Evolutionary conservation across 1,139 yeast genomes (phyloP), one percentile per base, ranked within the genome.

Genomic region (Magnusiomyces fungicola): DNA sequence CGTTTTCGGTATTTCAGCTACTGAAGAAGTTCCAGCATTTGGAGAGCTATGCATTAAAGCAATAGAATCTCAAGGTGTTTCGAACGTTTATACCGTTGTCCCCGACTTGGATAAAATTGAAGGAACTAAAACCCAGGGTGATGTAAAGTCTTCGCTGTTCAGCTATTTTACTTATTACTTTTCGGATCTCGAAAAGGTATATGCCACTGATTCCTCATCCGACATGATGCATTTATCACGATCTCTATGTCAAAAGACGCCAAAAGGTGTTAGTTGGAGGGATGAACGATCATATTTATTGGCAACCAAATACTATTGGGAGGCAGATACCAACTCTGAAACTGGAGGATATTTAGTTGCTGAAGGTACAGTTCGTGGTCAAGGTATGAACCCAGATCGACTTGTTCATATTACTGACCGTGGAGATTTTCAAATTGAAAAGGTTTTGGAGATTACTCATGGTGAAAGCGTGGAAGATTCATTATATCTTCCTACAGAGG

Each of bases 1-100:
- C 1, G 69, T 94, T 1, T 84, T 92, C 64, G 95, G 89, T 18
- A 71, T 92, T 43, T 87, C 96, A 47, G 96, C 96, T 6, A 71
- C 78, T 19, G 78, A 81, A 49, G 97, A 92, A 68, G 95, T 90
- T 42, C 90, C 83, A 55, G 75, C 75, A 36, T 79, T 80, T 59
- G 98, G 98, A 43, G 98, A 92, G 67, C 88, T 86, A 58, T 79
- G 90, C 39, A 74, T 94, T 54, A 79, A 97, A 66, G 84, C 96
- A 1, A 76, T 90, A 42, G 89, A 87, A 61, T 78, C 92, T 19
- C 98, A 94, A 70, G 98, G 98, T 72, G 83, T 92, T 25, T 83
- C 96, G 0, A 79, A 88, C 9, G 82, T 80, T 1, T 71, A 85
- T 52, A 94, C 96, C 24, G 87, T 89, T 6, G 78, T 92, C 32